Conservation (phyloP, 108 stramenopile species). For the Conticribra guillardii region DNA sequence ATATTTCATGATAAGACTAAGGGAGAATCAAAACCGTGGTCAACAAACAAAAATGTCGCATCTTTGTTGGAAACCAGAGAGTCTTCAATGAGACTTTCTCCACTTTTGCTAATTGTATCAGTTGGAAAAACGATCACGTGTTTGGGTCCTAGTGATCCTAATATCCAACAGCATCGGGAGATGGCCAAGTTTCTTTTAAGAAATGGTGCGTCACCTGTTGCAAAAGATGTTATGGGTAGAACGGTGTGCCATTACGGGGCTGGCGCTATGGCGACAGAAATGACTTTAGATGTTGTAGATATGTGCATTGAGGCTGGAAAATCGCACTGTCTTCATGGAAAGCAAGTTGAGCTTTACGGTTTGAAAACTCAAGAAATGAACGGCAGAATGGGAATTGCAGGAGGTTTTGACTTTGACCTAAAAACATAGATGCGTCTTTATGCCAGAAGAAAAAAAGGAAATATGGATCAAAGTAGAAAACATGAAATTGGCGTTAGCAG, state of each 20-base stretch:
- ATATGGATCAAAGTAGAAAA: constrained; percentile 45
- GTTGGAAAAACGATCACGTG: constrained; percentile 34
- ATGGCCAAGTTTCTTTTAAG: constrained; percentile 30
- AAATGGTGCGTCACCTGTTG: constrained; percentile 52
- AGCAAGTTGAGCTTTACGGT: constrained; percentile 24
- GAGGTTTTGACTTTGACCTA: constrained; percentile 40
- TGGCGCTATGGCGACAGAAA: constrained; percentile 50
- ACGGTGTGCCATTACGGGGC: constrained; percentile 56
- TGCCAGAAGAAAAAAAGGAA: constrained; percentile 22
- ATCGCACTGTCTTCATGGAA: constrained; percentile 27
- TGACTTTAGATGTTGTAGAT: constrained; percentile 40
- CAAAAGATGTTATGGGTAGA: constrained; percentile 50
- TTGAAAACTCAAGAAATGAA: constrained; percentile 38
- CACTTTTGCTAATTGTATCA: constrained; percentile 39
- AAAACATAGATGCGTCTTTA: constrained; percentile 19
- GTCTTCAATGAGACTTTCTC: constrained; percentile 45
- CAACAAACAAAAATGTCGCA: constrained; percentile 1
- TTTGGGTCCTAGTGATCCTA: neutral
- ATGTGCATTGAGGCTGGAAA: constrained; percentile 37
- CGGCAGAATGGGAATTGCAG: constrained; percentile 31
- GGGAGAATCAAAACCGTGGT: neutral
- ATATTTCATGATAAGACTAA: neutral
- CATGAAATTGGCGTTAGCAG: constrained; percentile 3
- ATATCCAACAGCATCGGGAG: neutral
- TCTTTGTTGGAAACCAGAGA: constrained; percentile 39